Evolutionary conservation across 495 filamentous ascomycete species (phyloP).

Genomic region (Lineolata rhizophorae): DNA sequence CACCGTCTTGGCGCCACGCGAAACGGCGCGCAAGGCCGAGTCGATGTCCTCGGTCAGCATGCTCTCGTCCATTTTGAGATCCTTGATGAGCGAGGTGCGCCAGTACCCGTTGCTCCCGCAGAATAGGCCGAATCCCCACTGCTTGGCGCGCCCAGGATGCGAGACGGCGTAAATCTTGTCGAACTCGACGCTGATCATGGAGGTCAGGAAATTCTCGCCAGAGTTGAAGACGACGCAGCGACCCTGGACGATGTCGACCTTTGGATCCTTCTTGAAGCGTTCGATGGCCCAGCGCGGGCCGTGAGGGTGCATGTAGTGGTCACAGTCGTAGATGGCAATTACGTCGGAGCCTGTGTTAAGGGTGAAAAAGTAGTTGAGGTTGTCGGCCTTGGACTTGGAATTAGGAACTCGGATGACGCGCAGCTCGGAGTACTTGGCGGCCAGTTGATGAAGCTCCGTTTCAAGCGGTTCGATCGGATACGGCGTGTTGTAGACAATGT

Average conservation of each 20-base stretch:
- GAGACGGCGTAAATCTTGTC: slow-evolving; percentile 24
- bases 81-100: slow-evolving; percentile 15
- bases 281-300: slow-evolving; percentile 20
- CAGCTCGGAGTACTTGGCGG: slow-evolving; percentile 9
- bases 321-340: slow-evolving; percentile 21
- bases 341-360: slow-evolving; percentile 17
- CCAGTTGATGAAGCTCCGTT: slow-evolving; percentile 12
- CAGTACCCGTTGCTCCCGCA: slow-evolving; percentile 22
- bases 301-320: slow-evolving; percentile 22
- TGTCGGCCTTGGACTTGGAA: slow-evolving; percentile 22
- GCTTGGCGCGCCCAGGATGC: slow-evolving; percentile 18
- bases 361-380: slow-evolving; percentile 20
- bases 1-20: slow-evolving; percentile 13
- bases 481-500: slow-evolving; percentile 22
- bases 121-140: slow-evolving; percentile 21
- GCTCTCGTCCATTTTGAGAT: slow-evolving; percentile 19
- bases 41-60: slow-evolving; percentile 24
- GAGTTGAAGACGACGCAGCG: slow-evolving; percentile 21
- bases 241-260: slow-evolving; percentile 21
- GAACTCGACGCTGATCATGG: slow-evolving; percentile 21
- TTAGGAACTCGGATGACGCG: slow-evolving; percentile 19
- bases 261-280: slow-evolving; percentile 14
- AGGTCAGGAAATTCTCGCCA: slow-evolving; percentile 12
- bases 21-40: slow-evolving; percentile 18
- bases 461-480: slow-evolving; percentile 17